Conservation (phyloP, 306 rosid genomes). For the Lagenaria siceraria region DNA sequence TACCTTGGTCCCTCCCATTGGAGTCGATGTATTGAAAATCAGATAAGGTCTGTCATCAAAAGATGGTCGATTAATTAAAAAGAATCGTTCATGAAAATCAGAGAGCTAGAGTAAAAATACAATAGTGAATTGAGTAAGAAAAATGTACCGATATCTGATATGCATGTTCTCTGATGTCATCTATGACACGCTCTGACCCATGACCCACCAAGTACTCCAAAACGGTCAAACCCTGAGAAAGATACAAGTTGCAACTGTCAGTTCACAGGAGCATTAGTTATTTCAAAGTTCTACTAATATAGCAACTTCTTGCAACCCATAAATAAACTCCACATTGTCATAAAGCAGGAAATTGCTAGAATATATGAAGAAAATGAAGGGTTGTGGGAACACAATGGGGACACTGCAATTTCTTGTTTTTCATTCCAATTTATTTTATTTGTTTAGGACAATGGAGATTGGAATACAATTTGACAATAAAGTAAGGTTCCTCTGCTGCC, state of each 20-base stretch:
- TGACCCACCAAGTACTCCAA: conserved; percentile 90
- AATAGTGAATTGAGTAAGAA: background rate
- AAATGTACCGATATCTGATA: conserved; percentile 89
- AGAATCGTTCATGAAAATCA: conserved; percentile 3
- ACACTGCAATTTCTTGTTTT: background rate
- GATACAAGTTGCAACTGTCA: background rate
- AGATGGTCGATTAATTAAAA: background rate
- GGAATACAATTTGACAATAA: no score
- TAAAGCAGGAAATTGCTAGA: background rate
- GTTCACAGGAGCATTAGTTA: background rate
- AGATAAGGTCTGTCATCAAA: conserved; percentile 49
- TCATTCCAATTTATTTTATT: background rate
- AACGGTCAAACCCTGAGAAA: conserved; percentile 67
- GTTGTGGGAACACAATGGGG: background rate
- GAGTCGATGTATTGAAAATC: conserved; percentile 80
- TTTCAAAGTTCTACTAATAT: background rate
- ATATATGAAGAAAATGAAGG: background rate
- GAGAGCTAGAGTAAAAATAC: conserved; percentile 1
- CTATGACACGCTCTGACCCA: conserved; percentile 92
- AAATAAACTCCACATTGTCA: background rate
- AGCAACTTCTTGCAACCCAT: background rate
- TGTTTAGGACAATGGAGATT: background rate
- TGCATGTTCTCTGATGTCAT: conserved; percentile 87
- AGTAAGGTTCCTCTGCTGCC: no score
- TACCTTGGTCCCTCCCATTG: conserved; percentile 87